phyloP scores from a whole-genome alignment of 805 yeast species.

The Kodamaea jinghongensis region DNA sequence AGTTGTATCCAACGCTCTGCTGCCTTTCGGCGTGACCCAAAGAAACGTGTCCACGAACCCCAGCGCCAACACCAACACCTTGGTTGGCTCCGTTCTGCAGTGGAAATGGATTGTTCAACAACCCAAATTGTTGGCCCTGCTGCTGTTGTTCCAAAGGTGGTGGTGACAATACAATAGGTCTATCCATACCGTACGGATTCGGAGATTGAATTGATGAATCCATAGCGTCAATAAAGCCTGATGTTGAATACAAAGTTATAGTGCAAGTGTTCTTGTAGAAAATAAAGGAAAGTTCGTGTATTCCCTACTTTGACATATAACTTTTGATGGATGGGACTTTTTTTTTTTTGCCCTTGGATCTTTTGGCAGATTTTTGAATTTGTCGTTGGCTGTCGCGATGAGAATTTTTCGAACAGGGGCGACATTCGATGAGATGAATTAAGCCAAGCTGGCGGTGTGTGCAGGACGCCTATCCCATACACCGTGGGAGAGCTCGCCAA shows the following conservation, averaged over 20 bases:
- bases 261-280: too few species aligned
- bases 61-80: not conserved
- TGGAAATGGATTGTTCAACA: slow-evolving; percentile 1
- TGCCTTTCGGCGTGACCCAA: slow-evolving; percentile 24
- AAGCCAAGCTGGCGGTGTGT: too few species aligned
- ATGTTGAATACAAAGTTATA: too few species aligned
- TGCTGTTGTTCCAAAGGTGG: slow-evolving; percentile 34
- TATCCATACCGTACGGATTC: slow-evolving; percentile 14
- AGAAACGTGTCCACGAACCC: not conserved
- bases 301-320: too few species aligned
- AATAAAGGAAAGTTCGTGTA: too few species aligned
- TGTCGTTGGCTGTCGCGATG: slow-evolving; percentile 7
- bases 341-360: slow-evolving; percentile 1
- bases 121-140: slow-evolving; percentile 4
- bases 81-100: not conserved
- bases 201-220: slow-evolving; percentile 4
- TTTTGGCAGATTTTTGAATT: too few species aligned
- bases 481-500: too few species aligned
- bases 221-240: slow-evolving; percentile 1
- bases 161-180: slow-evolving; percentile 43
- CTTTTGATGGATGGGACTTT: not conserved
- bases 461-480: too few species aligned
- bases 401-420: slow-evolving; percentile 7
- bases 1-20: slow-evolving; percentile 44
- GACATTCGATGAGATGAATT: not conserved